Evolutionary conservation across 495 filamentous ascomycete genomes (phyloP).

Genomic region (Aspergillus baeticus): DNA sequence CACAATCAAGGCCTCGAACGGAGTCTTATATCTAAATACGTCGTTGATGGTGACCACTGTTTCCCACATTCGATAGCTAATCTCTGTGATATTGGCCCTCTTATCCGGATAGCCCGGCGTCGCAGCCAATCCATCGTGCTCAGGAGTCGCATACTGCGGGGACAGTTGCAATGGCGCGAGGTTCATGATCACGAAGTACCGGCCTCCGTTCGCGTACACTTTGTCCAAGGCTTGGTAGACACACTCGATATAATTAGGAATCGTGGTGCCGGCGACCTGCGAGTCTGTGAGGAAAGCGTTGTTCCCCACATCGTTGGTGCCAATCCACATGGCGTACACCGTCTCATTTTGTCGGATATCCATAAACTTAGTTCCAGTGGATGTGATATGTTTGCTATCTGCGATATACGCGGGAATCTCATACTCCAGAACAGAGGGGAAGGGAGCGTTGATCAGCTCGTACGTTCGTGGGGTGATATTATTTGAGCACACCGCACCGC

Average conservation of each 20-base stretch:
- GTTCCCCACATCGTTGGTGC: conserved; percentile 72
- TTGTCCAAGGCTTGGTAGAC: conserved; percentile 56
- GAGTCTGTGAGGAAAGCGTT: conserved; percentile 61
- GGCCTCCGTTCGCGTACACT: conserved; percentile 62
- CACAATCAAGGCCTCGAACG: conserved; percentile 51
- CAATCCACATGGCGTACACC: conserved; percentile 75
- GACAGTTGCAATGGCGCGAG: conserved; percentile 59
- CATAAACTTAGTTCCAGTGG: conserved; percentile 46
- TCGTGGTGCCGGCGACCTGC: conserved; percentile 54
- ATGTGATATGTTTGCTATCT: conserved; percentile 47
- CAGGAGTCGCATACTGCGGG: conserved; percentile 56
- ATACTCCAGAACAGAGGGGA: conserved; percentile 64
- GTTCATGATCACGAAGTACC: conserved; percentile 70
- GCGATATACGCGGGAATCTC: conserved; percentile 68
- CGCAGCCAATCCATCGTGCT: conserved; percentile 47
- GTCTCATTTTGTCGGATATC: conserved; percentile 53
- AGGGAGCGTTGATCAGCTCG: conserved; percentile 45
- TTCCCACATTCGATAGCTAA: conserved; percentile 59
- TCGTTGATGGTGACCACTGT: conserved; percentile 59
- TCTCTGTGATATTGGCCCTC: conserved; percentile 54
- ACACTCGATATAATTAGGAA: conserved; percentile 63
- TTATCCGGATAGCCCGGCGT: conserved; percentile 62
- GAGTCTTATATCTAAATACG: conserved; percentile 59
- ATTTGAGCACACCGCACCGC: conserved; percentile 69
- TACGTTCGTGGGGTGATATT: conserved; percentile 54